phyloP scores from a whole-genome alignment of 1,139 yeast species.

The Taphrina confusa region DNA sequence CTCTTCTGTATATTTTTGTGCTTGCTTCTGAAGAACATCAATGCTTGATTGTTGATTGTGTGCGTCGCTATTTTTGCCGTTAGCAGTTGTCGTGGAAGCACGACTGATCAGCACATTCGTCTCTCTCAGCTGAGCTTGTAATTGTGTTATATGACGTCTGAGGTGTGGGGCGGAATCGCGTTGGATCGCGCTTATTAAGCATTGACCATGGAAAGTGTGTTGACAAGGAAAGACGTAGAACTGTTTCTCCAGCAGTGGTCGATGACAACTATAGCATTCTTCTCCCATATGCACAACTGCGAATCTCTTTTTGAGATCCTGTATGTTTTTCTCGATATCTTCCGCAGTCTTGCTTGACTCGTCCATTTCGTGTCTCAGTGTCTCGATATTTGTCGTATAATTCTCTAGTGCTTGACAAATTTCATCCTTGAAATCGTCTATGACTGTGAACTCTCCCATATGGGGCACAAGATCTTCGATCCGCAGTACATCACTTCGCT shows the following conservation, averaged over 20 bases:
- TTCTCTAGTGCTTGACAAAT: constrained; percentile 74
- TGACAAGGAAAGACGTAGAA: constrained; percentile 86
- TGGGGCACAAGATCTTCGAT: constrained; percentile 77
- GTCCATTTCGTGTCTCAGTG: constrained; percentile 72
- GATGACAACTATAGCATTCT: constrained; percentile 70
- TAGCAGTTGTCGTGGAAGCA: neutral
- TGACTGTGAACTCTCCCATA: constrained; percentile 75
- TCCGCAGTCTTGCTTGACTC: constrained; percentile 67
- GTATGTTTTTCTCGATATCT: constrained; percentile 62
- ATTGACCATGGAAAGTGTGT: constrained; percentile 88
- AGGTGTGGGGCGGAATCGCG: constrained; percentile 68
- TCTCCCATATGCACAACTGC: constrained; percentile 78
- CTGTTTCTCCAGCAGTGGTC: constrained; percentile 67
- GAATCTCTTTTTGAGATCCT: constrained; percentile 53
- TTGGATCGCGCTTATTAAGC: constrained; percentile 64
- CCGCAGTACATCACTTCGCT: constrained; percentile 59
- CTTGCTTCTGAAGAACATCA: constrained; percentile 49
- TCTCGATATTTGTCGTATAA: constrained; percentile 65
- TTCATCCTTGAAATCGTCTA: constrained; percentile 81
- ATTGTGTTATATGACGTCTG: constrained; percentile 60
- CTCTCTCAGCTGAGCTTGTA: constrained; percentile 41
- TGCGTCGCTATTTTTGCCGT: neutral
- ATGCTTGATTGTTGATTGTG: neutral
- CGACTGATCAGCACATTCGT: neutral
- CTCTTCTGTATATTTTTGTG: constrained; percentile 49